Evolutionary conservation across 495 filamentous ascomycete species (phyloP).

Genomic region (Xylaria castorea): DNA sequence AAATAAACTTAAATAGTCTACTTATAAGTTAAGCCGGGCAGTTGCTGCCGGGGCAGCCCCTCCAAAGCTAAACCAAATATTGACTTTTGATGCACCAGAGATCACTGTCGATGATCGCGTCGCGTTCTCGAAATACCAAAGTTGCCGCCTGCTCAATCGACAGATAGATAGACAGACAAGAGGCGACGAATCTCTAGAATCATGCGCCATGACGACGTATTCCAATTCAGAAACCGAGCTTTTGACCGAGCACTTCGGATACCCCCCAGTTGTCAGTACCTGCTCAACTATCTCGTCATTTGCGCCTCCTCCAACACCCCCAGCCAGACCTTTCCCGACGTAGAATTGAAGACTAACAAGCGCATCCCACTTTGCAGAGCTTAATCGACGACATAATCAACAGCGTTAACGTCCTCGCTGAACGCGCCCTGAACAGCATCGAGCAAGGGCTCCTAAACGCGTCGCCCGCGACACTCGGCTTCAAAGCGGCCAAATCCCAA

Average conservation of each 20-base stretch:
- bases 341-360: slow-evolving; percentile 3
- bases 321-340: not conserved
- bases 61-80: slow-evolving; percentile 39
- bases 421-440: slow-evolving; percentile 80
- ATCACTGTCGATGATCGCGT: slow-evolving; percentile 24
- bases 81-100: slow-evolving; percentile 32
- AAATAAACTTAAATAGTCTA: not conserved
- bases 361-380: slow-evolving; percentile 59
- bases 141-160: not conserved
- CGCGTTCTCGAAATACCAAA: slow-evolving; percentile 26
- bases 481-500: slow-evolving; percentile 51
- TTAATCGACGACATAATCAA: slow-evolving; percentile 98
- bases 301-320: not conserved
- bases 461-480: slow-evolving; percentile 77
- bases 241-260: slow-evolving; percentile 94
- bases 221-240: slow-evolving; percentile 68
- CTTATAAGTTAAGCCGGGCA: too few relatives aligned
- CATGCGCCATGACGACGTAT: slow-evolving; percentile 52
- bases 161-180: not conserved
- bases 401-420: slow-evolving; percentile 87
- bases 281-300: not conserved
- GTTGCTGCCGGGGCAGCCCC: slow-evolving; percentile 18
- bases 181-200: slow-evolving; percentile 7
- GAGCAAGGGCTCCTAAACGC: slow-evolving; percentile 78
- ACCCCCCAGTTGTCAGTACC: slow-evolving; percentile 81